phyloP scores from a whole-genome alignment of 2,329 filamentous ascomycete genomes.

The Dactylellina leptospora region DNA sequence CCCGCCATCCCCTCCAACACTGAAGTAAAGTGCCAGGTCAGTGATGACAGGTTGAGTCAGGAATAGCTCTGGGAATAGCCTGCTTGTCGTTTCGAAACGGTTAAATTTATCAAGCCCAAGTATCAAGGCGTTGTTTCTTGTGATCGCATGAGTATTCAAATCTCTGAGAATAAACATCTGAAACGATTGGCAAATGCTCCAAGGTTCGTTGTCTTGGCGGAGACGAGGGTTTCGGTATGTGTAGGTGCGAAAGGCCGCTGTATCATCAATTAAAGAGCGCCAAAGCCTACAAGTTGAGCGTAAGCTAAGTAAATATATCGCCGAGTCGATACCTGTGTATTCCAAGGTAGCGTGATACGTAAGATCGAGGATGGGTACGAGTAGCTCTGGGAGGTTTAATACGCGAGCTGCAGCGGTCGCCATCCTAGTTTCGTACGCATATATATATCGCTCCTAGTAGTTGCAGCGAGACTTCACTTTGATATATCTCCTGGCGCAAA shows the following conservation, averaged over 20 bases:
- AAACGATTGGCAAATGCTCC: neutral
- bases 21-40: neutral
- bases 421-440: too few relatives aligned
- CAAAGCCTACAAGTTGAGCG: neutral
- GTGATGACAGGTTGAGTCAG: conserved; percentile 6
- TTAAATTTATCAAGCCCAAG: neutral
- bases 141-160: neutral
- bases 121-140: neutral
- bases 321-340: neutral
- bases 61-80: neutral
- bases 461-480: neutral
- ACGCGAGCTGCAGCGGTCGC: neutral
- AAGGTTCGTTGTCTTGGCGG: neutral
- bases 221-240: conserved; percentile 19
- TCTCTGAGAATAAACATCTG: neutral
- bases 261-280: conserved; percentile 7
- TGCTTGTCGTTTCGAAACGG: neutral
- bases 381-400: conserved; percentile 25
- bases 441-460: too few relatives aligned
- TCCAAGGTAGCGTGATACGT: neutral
- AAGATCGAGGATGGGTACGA: conserved; percentile 12
- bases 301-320: neutral
- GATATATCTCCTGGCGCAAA: neutral
- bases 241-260: neutral
- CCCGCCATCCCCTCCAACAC: neutral